Base-by-base conservation (phyloP, 163 green algal genomes). In the Scenedesmus sp. region DNA sequence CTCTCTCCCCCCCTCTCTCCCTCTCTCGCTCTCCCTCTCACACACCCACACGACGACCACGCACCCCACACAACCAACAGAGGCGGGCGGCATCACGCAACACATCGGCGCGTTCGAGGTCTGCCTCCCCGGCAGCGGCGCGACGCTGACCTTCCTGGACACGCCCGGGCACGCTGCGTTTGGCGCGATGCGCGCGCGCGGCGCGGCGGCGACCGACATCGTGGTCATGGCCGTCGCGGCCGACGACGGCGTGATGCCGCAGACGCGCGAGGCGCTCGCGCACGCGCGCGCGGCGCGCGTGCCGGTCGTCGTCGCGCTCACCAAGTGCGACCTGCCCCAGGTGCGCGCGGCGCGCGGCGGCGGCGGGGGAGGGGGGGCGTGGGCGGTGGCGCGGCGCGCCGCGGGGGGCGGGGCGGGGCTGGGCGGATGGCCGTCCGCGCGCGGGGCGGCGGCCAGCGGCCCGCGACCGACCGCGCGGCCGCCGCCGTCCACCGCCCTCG, bases 101-200 rank as follows among this genome's bases (percentile, higher is more conserved):
- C 89, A 95, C 78, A 94, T 97, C 44, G 93, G 93, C 36, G 93
- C 93, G 2, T 97, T 97, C 79, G 85, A 94, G 70, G 92, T 98
- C 31, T 11, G 20, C 22, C 89, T 97, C 78, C 85, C 89, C 0
- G 87, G 79, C 60, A 87, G 73, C 47, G 65, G 70, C 33, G 31
- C 33, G 4, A 76, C 80, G 34, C 81, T 95, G 44, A 97, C 92
- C 13, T 96, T 97, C 79, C 75, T 97, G 26, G 93, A 97, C 87
- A 97, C 93, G 4, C 93, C 93, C 14, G 93, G 93, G 3, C 93
- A 97, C 84, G 91, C 91, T 36, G 92, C 93, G 9, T 97, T 97
- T 78, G 89, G 74, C 2, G 86, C 90, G 50, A 96, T 97, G 92
- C 84, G 93, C 13, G 90, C 92, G 0, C 77, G 93, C 3, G 91